Evolutionary conservation across 305 asterid species (phyloP), one percentile per base, ranked within the genome.

Genomic region (Fraxinus latifolia): DNA sequence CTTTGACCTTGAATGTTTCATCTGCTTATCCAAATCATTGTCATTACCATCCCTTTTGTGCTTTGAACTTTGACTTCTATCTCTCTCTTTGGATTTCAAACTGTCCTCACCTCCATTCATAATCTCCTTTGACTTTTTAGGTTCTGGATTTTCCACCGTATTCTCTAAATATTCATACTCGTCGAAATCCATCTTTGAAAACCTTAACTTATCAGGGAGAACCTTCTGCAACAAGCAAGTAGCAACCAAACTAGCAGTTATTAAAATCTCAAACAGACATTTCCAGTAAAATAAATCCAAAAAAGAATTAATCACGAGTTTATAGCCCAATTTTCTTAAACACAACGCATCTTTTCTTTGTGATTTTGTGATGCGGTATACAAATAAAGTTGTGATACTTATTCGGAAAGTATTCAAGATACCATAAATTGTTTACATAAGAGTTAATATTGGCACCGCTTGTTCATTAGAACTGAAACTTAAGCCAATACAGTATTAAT

Each of bases 141-240:
- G 74, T 29, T 85, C 92, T 1, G 93, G 92, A 77, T 87, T 86
- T 83, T 89, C 96, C 53, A 87, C 92, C 7, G 84, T 84, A 75
- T 85, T 92, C 75, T 90, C 93, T 80, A 89, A 83, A 81, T 92
- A 89, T 27, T 86, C 92, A 74, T 87, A 83, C 88, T 92, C 93
- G 44, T 92, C 96, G 77, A 88, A 89, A 84, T 90, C 93, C 96
- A 92, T 92, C 14, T 62, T 73, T 0, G 3, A 44, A 19, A 33
- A 32, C 15, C 29, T 72, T 36, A 3, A 7, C 31, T 72, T 36
- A 3, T 21, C 76, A 25, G 65, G 68, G 29, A 55, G 23, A 67
- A 42, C 32, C 42, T 47, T 65, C 37, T 65, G 78, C 33, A 34
- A 47, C 65, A 42, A 27, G 29, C 29, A 27, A 27, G 29, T 27